Evolutionary conservation across 192 early-diverging fungal species (phyloP).

Genomic region (Backusella mclennaniae): DNA sequence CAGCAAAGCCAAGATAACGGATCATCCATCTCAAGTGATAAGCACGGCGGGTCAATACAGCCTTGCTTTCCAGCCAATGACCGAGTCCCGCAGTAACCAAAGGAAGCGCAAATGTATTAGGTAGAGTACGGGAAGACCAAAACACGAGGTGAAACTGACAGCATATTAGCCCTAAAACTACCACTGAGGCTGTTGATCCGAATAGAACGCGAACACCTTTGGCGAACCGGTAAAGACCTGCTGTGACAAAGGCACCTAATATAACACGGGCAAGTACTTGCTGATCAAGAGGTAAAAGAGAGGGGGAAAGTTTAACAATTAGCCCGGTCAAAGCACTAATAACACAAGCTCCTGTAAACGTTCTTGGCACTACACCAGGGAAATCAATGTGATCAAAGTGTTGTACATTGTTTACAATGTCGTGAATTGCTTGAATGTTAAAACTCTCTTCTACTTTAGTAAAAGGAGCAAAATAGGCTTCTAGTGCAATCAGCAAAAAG

Average conservation of each 20-base stretch:
- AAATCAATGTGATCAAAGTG: slow-evolving; percentile 87
- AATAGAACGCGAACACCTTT: slow-evolving; percentile 52
- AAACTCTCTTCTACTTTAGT: slow-evolving; percentile 99
- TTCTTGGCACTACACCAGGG: slow-evolving; percentile 94
- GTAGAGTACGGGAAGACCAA: slow-evolving; percentile 85
- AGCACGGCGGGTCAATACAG: background rate
- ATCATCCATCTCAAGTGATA: slow-evolving; percentile 40
- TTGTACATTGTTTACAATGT: slow-evolving; percentile 63
- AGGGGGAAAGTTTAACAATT: slow-evolving; percentile 15
- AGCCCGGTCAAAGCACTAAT: slow-evolving; percentile 52
- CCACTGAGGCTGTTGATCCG: slow-evolving; percentile 49
- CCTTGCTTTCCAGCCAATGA: slow-evolving; percentile 25
- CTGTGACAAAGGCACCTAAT: slow-evolving; percentile 48
- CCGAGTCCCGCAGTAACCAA: slow-evolving; percentile 40
- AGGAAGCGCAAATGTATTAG: slow-evolving; percentile 83
- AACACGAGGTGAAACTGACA: slow-evolving; percentile 90
- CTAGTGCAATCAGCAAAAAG: slow-evolving; percentile 26
- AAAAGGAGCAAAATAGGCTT: slow-evolving; percentile 61
- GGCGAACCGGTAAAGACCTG: slow-evolving; percentile 52
- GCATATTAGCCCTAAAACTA: slow-evolving; percentile 51
- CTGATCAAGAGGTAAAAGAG: background rate
- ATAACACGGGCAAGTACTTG: slow-evolving; percentile 43
- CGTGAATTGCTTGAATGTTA: slow-evolving; percentile 91
- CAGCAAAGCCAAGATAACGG: slow-evolving; percentile 41
- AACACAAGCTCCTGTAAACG: slow-evolving; percentile 83